Evolutionary conservation across 345 rosid species (phyloP).

Genomic region (Geranium brycei): DNA sequence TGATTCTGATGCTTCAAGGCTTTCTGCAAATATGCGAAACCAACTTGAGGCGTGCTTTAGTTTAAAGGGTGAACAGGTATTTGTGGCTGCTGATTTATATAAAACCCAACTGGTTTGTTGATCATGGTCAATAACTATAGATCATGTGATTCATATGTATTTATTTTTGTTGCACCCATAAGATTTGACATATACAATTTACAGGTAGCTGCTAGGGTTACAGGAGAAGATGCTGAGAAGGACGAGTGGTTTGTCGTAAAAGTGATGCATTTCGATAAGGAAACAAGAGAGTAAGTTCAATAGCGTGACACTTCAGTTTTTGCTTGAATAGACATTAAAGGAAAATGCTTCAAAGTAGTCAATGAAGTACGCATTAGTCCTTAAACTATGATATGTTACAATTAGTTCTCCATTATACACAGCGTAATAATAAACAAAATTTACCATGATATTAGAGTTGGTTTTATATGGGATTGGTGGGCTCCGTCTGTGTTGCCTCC

Average conservation of each 20-base stretch:
- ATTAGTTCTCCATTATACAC: too few species aligned
- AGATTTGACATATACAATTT: not conserved
- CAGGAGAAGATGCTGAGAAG: constrained; percentile 63
- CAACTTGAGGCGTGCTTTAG: constrained; percentile 59
- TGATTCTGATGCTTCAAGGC: constrained; percentile 60
- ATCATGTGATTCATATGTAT: not conserved
- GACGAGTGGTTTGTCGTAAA: constrained; percentile 92
- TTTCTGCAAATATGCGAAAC: constrained; percentile 51
- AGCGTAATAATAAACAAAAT: too few species aligned
- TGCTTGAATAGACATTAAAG: too few species aligned
- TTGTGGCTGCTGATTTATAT: not conserved
- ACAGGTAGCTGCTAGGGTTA: constrained; percentile 92
- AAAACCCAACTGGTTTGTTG: too few species aligned
- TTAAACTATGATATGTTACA: too few species aligned
- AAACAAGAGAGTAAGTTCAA: constrained; percentile 74
- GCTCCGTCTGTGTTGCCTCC: too few species aligned
- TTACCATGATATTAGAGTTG: too few species aligned
- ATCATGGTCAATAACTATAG: not conserved
- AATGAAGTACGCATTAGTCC: too few species aligned
- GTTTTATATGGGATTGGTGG: too few species aligned
- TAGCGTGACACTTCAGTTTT: not conserved
- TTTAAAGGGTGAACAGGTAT: constrained; percentile 88
- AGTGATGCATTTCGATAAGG: constrained; percentile 81
- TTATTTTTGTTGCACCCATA: not conserved
- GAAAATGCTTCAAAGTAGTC: too few species aligned